A percentile compares a stretch with the other conserved stretches of the same genome.
Evolutionary conservation across 2,329 filamentous ascomycete genomes (phyloP).

Genomic region (Colletotrichum sp.): DNA sequence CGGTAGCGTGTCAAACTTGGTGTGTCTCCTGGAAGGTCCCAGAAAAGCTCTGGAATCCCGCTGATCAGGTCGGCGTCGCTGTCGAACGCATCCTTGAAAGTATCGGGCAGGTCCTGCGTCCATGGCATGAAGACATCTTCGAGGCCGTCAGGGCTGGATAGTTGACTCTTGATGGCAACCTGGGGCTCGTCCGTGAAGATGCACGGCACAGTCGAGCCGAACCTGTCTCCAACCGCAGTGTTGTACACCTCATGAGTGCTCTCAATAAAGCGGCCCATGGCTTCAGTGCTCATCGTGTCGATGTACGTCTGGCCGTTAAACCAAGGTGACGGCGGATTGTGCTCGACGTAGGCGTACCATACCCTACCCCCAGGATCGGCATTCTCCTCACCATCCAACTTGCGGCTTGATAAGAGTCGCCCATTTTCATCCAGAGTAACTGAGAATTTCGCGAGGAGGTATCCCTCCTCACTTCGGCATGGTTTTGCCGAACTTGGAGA

Average conservation of each 20-base stretch:
- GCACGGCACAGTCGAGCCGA: slow-evolving; percentile 32
- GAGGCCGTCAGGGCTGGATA: slow-evolving; percentile 25
- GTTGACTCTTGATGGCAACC: slow-evolving; percentile 33
- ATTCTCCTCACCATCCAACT: slow-evolving; percentile 22
- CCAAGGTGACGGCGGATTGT: slow-evolving; percentile 31
- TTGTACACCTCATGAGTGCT: slow-evolving; percentile 35
- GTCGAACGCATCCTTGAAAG: slow-evolving; percentile 27
- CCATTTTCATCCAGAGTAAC: slow-evolving; percentile 28
- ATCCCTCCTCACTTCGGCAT: slow-evolving; percentile 27
- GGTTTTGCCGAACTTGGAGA: slow-evolving; percentile 15
- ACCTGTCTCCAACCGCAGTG: slow-evolving; percentile 29
- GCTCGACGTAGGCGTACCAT: slow-evolving; percentile 37
- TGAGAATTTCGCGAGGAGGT: slow-evolving; percentile 29
- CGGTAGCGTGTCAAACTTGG: slow-evolving; percentile 30
- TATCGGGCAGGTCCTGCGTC: slow-evolving; percentile 30
- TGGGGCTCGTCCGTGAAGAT: slow-evolving; percentile 38
- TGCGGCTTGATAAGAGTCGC: slow-evolving; percentile 25
- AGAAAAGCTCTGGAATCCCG: slow-evolving; percentile 31
- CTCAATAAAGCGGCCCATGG: slow-evolving; percentile 31
- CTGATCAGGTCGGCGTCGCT: slow-evolving; percentile 24
- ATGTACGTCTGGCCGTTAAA: slow-evolving; percentile 36
- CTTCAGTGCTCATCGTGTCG: slow-evolving; percentile 31
- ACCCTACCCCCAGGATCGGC: slow-evolving; percentile 23
- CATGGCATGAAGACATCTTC: slow-evolving; percentile 35
- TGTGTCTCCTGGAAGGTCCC: slow-evolving; percentile 30